These are phyloP conservation scores for Kernera saxatilis DNA, from an alignment of 345 rosid genomes.

Conservation along the genomic window DNA sequence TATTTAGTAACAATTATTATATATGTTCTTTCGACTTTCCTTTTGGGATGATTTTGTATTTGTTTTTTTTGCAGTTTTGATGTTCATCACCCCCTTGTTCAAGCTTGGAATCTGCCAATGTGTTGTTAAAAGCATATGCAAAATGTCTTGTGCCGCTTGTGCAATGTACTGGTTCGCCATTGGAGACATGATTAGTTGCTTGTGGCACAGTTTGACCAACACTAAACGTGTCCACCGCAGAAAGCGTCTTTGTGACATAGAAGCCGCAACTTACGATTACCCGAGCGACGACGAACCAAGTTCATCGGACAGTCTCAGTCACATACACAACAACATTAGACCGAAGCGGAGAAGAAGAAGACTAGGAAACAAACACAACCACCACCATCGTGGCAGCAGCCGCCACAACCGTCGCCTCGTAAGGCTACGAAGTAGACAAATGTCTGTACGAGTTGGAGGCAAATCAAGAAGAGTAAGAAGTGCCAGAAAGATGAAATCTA, in stretches of 20 bases:
- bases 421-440: conserved; percentile 34
- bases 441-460: conserved; percentile 35
- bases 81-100: conserved; percentile 63
- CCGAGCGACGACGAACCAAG: conserved; percentile 18
- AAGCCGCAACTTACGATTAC: conserved; percentile 23
- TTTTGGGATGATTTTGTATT: not conserved
- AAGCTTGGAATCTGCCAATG: conserved; percentile 74
- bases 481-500: conserved; percentile 28
- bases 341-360: conserved; percentile 29
- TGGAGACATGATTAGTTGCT: conserved; percentile 38
- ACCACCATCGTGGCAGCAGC: not conserved
- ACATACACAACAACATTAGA: conserved; percentile 3
- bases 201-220: conserved; percentile 46
- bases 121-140: conserved; percentile 58
- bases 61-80: conserved; percentile 38
- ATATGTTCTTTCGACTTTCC: not conserved
- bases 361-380: not conserved
- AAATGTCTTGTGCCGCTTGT: conserved; percentile 65
- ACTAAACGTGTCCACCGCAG: conserved; percentile 34
- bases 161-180: conserved; percentile 49
- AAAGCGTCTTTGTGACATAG: conserved; percentile 35
- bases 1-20: not conserved
- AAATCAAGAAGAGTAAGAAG: conserved; percentile 39
- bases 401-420: conserved; percentile 30
- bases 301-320: conserved; percentile 1